These are phyloP conservation scores for Geotrichum ghanense DNA, from an alignment of 805 yeast genomes.

Conservation along the genomic window DNA sequence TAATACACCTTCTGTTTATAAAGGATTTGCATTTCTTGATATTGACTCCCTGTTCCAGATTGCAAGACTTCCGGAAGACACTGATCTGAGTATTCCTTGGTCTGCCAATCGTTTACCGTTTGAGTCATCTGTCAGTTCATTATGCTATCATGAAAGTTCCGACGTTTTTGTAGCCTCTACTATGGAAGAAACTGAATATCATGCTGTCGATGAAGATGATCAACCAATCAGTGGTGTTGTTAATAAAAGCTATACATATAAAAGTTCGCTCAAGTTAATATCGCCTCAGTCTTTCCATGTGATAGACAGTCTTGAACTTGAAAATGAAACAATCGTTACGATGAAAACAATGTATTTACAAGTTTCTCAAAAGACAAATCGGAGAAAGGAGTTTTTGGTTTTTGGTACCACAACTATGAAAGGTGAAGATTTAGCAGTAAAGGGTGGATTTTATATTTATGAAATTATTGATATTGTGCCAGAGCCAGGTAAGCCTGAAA, in stretches of 20 bases:
- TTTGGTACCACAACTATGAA: slow-evolving; percentile 70
- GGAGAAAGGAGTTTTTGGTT: slow-evolving; percentile 55
- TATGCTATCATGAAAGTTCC: slow-evolving; percentile 60
- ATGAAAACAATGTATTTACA: slow-evolving; percentile 44
- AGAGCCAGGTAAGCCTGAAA: slow-evolving; percentile 78
- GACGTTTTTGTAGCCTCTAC: slow-evolving; percentile 55
- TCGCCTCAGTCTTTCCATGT: slow-evolving; percentile 70
- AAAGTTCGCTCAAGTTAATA: slow-evolving; percentile 51
- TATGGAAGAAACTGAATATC: slow-evolving; percentile 44
- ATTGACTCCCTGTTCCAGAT: slow-evolving; percentile 57
- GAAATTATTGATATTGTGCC: slow-evolving; percentile 80
- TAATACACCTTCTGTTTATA: slow-evolving; percentile 25
- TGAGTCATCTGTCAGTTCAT: slow-evolving; percentile 51
- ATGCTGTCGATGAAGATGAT: slow-evolving; percentile 66
- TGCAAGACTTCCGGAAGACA: slow-evolving; percentile 15
- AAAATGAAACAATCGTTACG: slow-evolving; percentile 53
- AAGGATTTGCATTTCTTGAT: slow-evolving; percentile 63
- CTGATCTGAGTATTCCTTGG: slow-evolving; percentile 46
- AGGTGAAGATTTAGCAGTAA: slow-evolving; percentile 69
- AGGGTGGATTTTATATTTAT: slow-evolving; percentile 63
- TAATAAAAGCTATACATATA: slow-evolving; percentile 43
- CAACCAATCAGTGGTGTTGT: slow-evolving; percentile 45
- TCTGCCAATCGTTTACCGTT: slow-evolving; percentile 44
- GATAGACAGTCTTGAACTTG: slow-evolving; percentile 58
- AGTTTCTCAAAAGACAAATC: slow-evolving; percentile 23